Evolutionary conservation across 805 yeast species (phyloP).

Genomic region (Monosporozyma siamensis): DNA sequence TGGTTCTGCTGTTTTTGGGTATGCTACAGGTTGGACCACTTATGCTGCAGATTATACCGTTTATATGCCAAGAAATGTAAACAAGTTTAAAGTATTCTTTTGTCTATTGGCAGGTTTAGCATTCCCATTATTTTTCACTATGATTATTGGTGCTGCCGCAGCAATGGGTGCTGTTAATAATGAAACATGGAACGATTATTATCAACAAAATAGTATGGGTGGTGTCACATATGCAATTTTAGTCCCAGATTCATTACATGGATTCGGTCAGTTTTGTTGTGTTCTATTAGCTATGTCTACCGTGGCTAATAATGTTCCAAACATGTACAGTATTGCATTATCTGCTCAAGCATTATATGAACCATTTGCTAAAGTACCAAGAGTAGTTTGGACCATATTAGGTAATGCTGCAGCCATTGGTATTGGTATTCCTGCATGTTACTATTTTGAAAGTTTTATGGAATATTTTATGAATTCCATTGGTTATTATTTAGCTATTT

Average conservation of each 20-base stretch:
- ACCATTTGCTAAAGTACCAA: conserved; percentile 63
- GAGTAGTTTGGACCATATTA: conserved; percentile 69
- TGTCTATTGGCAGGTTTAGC: conserved; percentile 55
- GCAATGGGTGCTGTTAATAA: conserved; percentile 53
- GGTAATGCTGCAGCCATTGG: conserved; percentile 76
- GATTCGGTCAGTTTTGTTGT: conserved; percentile 84
- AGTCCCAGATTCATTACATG: conserved; percentile 72
- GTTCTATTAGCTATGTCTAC: conserved; percentile 83
- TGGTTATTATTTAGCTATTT: conserved; percentile 84
- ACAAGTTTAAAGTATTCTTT: conserved; percentile 49
- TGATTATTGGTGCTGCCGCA: conserved; percentile 81
- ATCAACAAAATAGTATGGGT: conserved; percentile 53
- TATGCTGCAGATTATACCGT: conserved; percentile 89
- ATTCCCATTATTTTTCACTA: conserved; percentile 60
- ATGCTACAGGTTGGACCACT: conserved; percentile 91
- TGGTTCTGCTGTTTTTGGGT: conserved; percentile 79
- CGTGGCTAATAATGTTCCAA: conserved; percentile 86
- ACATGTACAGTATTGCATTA: conserved; percentile 83
- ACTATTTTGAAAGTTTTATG: conserved; percentile 63
- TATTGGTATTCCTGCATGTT: conserved; percentile 81
- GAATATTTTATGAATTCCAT: conserved; percentile 83
- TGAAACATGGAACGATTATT: conserved; percentile 39
- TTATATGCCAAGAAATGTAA: conserved; percentile 64
- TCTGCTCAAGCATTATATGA: conserved; percentile 82
- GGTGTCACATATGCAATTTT: conserved; percentile 75